A percentile compares a stretch with the other conserved stretches of the same genome.
These are phyloP conservation scores for Xylariaceae sp. DNA, from an alignment of 2,329 filamentous ascomycete species.

Conservation along the genomic window DNA sequence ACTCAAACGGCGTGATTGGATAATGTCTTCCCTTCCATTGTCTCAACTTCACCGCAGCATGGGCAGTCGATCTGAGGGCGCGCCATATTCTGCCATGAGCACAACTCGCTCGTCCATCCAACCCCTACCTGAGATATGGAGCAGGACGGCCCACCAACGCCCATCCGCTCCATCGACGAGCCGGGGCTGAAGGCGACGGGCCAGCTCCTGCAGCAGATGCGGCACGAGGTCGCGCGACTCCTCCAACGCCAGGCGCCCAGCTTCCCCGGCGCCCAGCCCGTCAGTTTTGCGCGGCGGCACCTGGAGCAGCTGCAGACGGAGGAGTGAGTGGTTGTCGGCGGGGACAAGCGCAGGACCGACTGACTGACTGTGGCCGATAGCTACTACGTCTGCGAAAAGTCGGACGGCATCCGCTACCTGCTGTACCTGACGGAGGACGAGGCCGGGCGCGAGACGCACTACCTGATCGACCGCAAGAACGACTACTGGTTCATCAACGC, in stretches of 20 bases:
- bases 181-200: constrained; percentile 59
- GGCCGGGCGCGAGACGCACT: constrained; percentile 60
- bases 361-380: constrained; percentile 27
- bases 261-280: constrained; percentile 90
- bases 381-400: constrained; percentile 98
- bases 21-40: too few relatives aligned
- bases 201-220: constrained; percentile 54
- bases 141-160: constrained; percentile 8
- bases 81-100: too few relatives aligned
- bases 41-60: too few relatives aligned
- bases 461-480: constrained; percentile 96
- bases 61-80: too few relatives aligned
- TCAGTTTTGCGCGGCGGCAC: constrained; percentile 80
- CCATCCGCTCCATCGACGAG: constrained; percentile 45
- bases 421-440: constrained; percentile 74
- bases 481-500: constrained; percentile 82
- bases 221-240: constrained; percentile 65
- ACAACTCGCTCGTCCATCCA: too few relatives aligned
- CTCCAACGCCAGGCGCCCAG: constrained; percentile 59
- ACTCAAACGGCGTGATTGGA: too few relatives aligned
- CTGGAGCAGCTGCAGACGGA: constrained; percentile 70
- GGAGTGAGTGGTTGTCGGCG: constrained; percentile 65
- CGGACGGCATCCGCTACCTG: constrained; percentile 91
- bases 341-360: background rate
- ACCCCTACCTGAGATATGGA: too few relatives aligned